A percentile compares a stretch with the other conserved stretches of the same genome.
These are phyloP conservation scores for Juncus inflexus DNA, from an alignment of 176 grass and related monocot species.

Conservation along the genomic window DNA sequence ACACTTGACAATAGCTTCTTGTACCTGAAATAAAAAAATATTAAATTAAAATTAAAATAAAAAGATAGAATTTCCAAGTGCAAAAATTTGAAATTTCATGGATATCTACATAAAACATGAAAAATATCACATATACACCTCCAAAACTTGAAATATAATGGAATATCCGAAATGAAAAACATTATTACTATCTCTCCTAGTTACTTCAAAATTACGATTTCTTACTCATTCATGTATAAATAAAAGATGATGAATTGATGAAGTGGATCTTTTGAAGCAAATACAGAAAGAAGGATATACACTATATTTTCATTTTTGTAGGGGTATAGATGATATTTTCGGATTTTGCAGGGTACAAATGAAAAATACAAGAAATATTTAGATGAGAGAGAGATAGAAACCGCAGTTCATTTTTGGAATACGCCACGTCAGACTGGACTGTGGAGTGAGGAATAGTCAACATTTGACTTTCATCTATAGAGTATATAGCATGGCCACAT, in stretches of 20 bases:
- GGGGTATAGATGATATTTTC: too few species aligned
- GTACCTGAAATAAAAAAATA: slow-evolving; percentile 55
- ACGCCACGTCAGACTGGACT: slow-evolving; percentile 77
- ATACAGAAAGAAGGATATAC: too few species aligned
- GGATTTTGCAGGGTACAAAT: background rate
- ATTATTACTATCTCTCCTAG: background rate
- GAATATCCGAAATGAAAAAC: too few species aligned
- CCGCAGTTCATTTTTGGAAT: slow-evolving; percentile 87
- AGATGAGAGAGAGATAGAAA: slow-evolving; percentile 23
- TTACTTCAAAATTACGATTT: slow-evolving; percentile 7
- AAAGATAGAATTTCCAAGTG: slow-evolving; percentile 2
- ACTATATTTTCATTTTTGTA: too few species aligned
- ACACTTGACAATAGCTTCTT: slow-evolving; percentile 87
- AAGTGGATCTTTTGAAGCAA: too few species aligned
- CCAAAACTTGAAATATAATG: too few species aligned
- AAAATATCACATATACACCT: background rate
- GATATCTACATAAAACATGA: background rate
- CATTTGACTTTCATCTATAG: slow-evolving; percentile 88
- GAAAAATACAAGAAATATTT: slow-evolving; percentile 14
- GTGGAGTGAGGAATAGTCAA: slow-evolving; percentile 72
- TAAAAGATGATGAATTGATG: too few species aligned
- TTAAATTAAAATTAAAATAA: background rate
- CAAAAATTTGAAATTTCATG: background rate
- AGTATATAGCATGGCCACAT: slow-evolving; percentile 86
- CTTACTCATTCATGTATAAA: background rate